Evolutionary conservation across 2,329 filamentous ascomycete genomes (phyloP).

Genomic region (Juglanconis juglandina): DNA sequence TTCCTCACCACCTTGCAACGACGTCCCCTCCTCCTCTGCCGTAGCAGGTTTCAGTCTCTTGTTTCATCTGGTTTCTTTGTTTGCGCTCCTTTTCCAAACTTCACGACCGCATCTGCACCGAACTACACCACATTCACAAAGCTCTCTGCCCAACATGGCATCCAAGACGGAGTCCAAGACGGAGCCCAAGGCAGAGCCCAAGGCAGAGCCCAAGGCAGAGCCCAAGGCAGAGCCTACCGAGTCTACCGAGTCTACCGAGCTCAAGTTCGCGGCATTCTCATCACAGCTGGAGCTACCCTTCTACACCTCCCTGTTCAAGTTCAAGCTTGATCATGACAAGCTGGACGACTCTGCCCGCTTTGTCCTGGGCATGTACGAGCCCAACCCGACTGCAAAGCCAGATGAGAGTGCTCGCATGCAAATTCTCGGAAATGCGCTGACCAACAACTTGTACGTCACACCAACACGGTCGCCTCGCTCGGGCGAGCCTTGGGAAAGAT

Average conservation of each 20-base stretch:
- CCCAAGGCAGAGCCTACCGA: not conserved
- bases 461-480: not conserved
- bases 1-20: not conserved
- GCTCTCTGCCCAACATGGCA: not conserved
- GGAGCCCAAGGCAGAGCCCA: not conserved
- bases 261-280: conserved; percentile 80
- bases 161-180: not conserved
- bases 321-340: conserved; percentile 95
- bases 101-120: not conserved
- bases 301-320: conserved; percentile 85
- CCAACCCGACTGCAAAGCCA: conserved; percentile 66
- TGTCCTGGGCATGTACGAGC: conserved; percentile 84
- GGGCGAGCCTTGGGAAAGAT: not conserved
- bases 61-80: not conserved
- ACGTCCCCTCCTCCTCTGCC: not conserved
- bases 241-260: conserved; percentile 28
- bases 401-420: conserved; percentile 84
- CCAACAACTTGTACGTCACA: conserved; percentile 69
- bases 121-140: not conserved
- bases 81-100: not conserved
- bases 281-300: conserved; percentile 96
- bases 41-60: not conserved
- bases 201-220: not conserved
- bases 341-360: conserved; percentile 89
- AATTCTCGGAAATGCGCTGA: conserved; percentile 81